A percentile compares a stretch with the other conserved stretches of the same genome.
These are phyloP conservation scores for Nymphaea colorata DNA, from an alignment of 164 flowering plant species.

Conservation along the genomic window DNA sequence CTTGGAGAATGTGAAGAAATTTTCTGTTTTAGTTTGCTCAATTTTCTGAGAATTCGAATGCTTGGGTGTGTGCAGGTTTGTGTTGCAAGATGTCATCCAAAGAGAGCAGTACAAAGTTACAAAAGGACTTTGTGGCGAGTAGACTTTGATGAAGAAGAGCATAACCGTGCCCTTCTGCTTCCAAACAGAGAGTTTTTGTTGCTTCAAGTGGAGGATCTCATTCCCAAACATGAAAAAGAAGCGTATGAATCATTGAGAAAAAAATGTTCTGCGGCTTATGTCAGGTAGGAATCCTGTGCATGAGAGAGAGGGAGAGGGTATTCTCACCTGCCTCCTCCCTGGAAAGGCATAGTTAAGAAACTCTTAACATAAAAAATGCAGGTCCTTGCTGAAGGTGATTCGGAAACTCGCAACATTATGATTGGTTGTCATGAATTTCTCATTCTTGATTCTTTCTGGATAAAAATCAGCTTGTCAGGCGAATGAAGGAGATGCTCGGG, in stretches of 20 bases:
- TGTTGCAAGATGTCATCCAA: conserved; percentile 45
- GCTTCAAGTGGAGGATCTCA: conserved; percentile 29
- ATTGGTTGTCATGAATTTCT: too few species aligned
- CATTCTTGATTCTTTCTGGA: too few species aligned
- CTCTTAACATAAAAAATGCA: too few species aligned
- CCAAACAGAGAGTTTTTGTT: conserved; percentile 23
- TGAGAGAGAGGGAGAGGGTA: background rate
- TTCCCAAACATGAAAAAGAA: conserved; percentile 6
- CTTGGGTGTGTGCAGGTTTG: conserved; percentile 21
- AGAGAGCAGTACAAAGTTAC: conserved; percentile 27
- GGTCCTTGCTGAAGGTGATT: too few species aligned
- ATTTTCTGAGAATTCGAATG: background rate
- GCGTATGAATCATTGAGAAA: background rate
- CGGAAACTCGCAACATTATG: background rate
- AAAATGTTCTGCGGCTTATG: background rate
- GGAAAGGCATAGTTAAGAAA: too few species aligned
- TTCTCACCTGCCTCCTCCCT: too few species aligned
- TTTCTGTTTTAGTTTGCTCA: background rate
- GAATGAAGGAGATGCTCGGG: background rate
- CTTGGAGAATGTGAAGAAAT: background rate
- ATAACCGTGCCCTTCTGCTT: conserved; percentile 14
- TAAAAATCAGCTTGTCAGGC: background rate
- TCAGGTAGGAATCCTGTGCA: background rate
- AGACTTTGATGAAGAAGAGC: conserved; percentile 29
- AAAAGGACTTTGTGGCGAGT: conserved; percentile 17